Evolutionary conservation across 768 basidiomycete species (phyloP).

Genomic region (Lactarius psammicola): DNA sequence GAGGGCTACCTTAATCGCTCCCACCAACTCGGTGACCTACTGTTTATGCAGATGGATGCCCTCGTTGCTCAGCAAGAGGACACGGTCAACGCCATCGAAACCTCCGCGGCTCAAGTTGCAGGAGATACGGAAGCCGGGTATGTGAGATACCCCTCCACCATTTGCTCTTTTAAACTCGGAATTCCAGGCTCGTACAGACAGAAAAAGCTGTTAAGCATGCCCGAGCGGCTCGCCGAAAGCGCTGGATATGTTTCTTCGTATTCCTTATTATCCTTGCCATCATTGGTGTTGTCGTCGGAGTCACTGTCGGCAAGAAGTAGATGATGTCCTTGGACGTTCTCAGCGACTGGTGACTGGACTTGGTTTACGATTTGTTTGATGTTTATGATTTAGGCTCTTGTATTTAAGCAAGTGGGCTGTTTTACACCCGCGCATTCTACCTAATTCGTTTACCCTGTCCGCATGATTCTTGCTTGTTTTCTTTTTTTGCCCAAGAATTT

Average conservation of each 20-base stretch:
- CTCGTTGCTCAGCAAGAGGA: slow-evolving; percentile 81
- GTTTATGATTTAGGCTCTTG: slow-evolving; percentile 18
- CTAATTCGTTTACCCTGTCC: slow-evolving; percentile 14
- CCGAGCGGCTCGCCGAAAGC: slow-evolving; percentile 68
- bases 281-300: slow-evolving; percentile 58
- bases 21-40: slow-evolving; percentile 6
- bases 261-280: slow-evolving; percentile 53
- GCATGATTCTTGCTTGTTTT: neutral
- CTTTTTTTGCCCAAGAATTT: neutral
- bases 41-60: slow-evolving; percentile 62
- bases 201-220: slow-evolving; percentile 68
- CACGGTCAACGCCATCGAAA: slow-evolving; percentile 61
- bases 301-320: slow-evolving; percentile 35
- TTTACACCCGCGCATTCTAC: slow-evolving; percentile 12
- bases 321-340: slow-evolving; percentile 6
- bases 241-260: slow-evolving; percentile 83
- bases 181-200: slow-evolving; percentile 55
- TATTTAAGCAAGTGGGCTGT: slow-evolving; percentile 7
- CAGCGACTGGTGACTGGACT: neutral
- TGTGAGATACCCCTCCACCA: slow-evolving; percentile 30
- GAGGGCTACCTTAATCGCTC: slow-evolving; percentile 26
- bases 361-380: slow-evolving; percentile 15
- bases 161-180: slow-evolving; percentile 1
- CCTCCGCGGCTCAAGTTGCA: slow-evolving; percentile 59
- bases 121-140: slow-evolving; percentile 71